Percentiles rank a stretch among this genome's conserved stretches.
Evolutionary conservation across 1,139 yeast genomes (phyloP).

Genomic region (Blastobotrys aristatus): DNA sequence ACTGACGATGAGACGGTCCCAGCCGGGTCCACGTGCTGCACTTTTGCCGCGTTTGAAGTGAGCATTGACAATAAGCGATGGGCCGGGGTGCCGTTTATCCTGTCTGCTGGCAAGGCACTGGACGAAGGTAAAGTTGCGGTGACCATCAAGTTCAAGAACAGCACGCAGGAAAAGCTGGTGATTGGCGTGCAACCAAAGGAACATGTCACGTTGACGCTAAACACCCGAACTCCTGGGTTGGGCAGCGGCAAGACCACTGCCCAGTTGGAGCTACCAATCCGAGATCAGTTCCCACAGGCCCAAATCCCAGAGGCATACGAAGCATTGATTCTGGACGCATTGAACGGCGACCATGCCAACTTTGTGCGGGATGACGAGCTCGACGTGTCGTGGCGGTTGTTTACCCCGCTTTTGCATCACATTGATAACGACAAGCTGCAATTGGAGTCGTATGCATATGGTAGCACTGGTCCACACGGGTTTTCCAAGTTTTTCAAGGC

Average conservation of each 20-base stretch:
- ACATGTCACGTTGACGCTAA: slow-evolving; percentile 86
- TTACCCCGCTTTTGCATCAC: slow-evolving; percentile 81
- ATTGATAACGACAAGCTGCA: slow-evolving; percentile 49
- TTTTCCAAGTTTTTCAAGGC: slow-evolving; percentile 54
- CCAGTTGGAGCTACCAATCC: slow-evolving; percentile 84
- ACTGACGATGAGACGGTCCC: slow-evolving; percentile 91
- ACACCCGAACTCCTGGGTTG: slow-evolving; percentile 90
- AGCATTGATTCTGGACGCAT: slow-evolving; percentile 85
- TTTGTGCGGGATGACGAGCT: slow-evolving; percentile 98
- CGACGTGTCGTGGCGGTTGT: slow-evolving; percentile 86
- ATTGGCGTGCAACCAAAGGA: slow-evolving; percentile 92
- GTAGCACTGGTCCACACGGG: slow-evolving; percentile 80
- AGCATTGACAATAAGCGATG: slow-evolving; percentile 88
- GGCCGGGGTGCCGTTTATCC: slow-evolving; percentile 95
- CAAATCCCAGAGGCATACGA: slow-evolving; percentile 95
- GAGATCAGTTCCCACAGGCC: slow-evolving; percentile 75
- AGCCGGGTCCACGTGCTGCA: slow-evolving; percentile 75
- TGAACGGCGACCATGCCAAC: slow-evolving; percentile 90
- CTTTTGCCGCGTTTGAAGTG: slow-evolving; percentile 82
- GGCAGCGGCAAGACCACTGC: slow-evolving; percentile 68
- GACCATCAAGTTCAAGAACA: slow-evolving; percentile 76
- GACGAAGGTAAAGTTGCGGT: slow-evolving; percentile 89
- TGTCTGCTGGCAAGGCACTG: slow-evolving; percentile 95
- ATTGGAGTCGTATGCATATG: slow-evolving; percentile 78
- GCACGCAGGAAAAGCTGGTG: slow-evolving; percentile 66